Percentiles rank a stretch among this genome's conserved stretches.
These are phyloP conservation scores for Apiospora arundinis DNA, from an alignment of 2,329 filamentous ascomycete genomes.

Conservation along the genomic window DNA sequence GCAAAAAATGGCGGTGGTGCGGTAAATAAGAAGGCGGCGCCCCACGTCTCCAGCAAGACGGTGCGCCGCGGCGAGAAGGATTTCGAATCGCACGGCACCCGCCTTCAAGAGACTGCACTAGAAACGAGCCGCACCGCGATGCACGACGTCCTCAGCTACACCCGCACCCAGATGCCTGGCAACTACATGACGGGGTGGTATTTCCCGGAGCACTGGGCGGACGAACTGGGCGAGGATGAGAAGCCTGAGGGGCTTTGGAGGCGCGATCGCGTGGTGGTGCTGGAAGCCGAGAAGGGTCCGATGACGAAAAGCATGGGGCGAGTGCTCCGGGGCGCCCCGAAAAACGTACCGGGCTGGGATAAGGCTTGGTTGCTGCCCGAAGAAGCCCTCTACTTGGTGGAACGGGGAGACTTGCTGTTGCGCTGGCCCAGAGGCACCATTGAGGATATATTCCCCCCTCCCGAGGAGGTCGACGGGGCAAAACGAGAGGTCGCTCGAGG, in stretches of 20 bases:
- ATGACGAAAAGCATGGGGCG: conserved; percentile 79
- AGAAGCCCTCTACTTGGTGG: conserved; percentile 87
- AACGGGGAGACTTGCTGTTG: conserved; percentile 85
- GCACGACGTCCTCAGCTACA: conserved; percentile 83
- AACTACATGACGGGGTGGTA: conserved; percentile 75
- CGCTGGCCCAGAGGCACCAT: conserved; percentile 75
- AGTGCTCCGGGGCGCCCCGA: conserved; percentile 58
- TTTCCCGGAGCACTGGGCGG: conserved; percentile 66
- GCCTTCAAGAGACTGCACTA: conserved; percentile 77
- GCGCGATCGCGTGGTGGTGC: conserved; percentile 64
- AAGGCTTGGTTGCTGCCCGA: conserved; percentile 87
- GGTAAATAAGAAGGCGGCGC: conserved; percentile 33
- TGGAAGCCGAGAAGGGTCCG: conserved; percentile 73
- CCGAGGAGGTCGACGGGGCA: conserved; percentile 21
- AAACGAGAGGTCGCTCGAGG: conserved; percentile 12
- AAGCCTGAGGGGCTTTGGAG: conserved; percentile 46
- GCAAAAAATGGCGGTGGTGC: background rate
- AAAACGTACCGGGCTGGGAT: conserved; percentile 61
- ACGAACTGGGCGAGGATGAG: conserved; percentile 30
- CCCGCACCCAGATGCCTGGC: conserved; percentile 74
- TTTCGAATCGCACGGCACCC: conserved; percentile 91
- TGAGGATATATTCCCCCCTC: conserved; percentile 52
- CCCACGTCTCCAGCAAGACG: conserved; percentile 62
- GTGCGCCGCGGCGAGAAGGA: conserved; percentile 96
- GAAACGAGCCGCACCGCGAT: conserved; percentile 85